phyloP scores from a whole-genome alignment of 2,329 filamentous ascomycete species.

The Aspergillus brasiliensis region DNA sequence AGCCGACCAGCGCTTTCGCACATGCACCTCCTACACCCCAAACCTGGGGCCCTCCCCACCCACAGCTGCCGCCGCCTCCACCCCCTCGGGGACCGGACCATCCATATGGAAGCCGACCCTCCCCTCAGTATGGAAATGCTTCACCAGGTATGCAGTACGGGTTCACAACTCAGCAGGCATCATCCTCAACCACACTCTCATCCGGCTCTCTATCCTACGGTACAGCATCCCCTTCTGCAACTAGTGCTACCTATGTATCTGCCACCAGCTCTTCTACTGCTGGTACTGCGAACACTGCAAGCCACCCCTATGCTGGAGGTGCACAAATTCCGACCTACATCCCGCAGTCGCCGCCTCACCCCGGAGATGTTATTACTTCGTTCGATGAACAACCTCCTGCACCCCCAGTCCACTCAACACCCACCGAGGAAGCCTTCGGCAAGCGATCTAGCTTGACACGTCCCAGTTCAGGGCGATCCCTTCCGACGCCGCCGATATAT shows the following conservation, averaged over 20 bases:
- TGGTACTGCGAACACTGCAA: constrained; percentile 11
- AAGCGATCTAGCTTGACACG: constrained; percentile 33
- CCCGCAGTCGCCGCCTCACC: constrained; percentile 26
- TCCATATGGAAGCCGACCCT: constrained; percentile 40
- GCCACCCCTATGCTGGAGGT: constrained; percentile 26
- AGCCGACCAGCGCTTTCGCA: constrained; percentile 32
- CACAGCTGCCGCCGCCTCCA: constrained; percentile 33
- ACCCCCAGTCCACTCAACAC: constrained; percentile 35
- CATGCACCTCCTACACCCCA: constrained; percentile 35
- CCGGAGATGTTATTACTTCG: constrained; percentile 20
- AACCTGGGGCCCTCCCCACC: constrained; percentile 35
- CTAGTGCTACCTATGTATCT: constrained; percentile 25
- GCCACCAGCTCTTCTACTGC: constrained; percentile 23
- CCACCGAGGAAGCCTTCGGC: constrained; percentile 28
- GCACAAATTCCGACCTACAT: constrained; percentile 27
- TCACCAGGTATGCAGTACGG: constrained; percentile 31
- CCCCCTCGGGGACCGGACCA: constrained; percentile 43
- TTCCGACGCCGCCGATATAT: constrained; percentile 53
- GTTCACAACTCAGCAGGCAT: constrained; percentile 27
- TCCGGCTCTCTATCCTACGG: constrained; percentile 33
- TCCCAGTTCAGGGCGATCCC: constrained; percentile 39
- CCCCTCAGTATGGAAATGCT: constrained; percentile 27
- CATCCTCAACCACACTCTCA: constrained; percentile 27
- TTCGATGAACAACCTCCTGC: constrained; percentile 36
- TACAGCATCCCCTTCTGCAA: constrained; percentile 24